Conservation (phyloP, 129 eudicot species). For the Arctium minus region DNA sequence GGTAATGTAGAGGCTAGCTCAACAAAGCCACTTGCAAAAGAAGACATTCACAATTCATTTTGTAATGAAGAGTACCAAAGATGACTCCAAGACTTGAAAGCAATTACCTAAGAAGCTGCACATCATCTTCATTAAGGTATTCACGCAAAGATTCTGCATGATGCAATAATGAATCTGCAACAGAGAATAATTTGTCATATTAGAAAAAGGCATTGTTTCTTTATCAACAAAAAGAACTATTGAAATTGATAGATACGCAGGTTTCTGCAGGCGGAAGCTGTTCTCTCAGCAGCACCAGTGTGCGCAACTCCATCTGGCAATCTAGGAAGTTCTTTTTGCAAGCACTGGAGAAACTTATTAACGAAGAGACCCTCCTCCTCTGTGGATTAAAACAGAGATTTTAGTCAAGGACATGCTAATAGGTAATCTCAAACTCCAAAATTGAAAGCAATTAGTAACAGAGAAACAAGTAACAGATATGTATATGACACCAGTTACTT, state of each 20-base stretch:
- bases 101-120: conserved; percentile 63
- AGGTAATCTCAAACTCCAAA: not conserved
- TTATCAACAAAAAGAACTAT: not conserved
- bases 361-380: conserved; percentile 65
- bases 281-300: conserved; percentile 35
- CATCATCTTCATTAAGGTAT: conserved; percentile 58
- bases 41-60: not conserved
- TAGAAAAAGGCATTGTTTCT: not conserved
- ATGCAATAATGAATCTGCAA: conserved; percentile 64
- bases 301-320: conserved; percentile 21
- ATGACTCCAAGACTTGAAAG: not conserved
- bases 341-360: conserved; percentile 45
- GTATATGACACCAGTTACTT: not conserved
- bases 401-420: not conserved
- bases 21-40: too few relatives aligned
- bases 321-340: conserved; percentile 35
- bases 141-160: conserved; percentile 76
- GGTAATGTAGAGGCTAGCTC: too few relatives aligned
- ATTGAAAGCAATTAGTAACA: not conserved
- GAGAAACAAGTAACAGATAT: not conserved
- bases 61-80: not conserved
- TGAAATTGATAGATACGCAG: conserved; percentile 40
- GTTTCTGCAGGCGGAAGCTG: conserved; percentile 41
- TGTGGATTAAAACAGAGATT: conserved; percentile 25
- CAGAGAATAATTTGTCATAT: conserved; percentile 18